phyloP scores from a whole-genome alignment of 2,329 filamentous ascomycete species.

The Hirsutella thompsonii region DNA sequence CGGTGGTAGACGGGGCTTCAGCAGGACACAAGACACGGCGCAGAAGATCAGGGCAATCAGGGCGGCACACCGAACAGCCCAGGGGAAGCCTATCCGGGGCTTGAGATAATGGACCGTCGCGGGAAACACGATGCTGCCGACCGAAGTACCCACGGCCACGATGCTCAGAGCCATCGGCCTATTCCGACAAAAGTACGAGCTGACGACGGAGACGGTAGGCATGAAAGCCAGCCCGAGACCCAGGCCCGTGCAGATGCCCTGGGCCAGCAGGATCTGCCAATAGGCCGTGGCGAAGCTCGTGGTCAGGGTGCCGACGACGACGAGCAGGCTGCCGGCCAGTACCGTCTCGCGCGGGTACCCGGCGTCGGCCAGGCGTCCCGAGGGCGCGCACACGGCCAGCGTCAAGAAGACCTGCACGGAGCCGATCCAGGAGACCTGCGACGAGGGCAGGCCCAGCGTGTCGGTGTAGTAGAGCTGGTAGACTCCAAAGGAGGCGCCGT shows the following conservation, averaged over 20 bases:
- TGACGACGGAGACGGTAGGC: constrained; percentile 45
- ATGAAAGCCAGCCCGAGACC: constrained; percentile 46
- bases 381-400: constrained; percentile 31
- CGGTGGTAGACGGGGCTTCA: constrained; percentile 33
- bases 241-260: constrained; percentile 37
- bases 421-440: constrained; percentile 31
- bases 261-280: constrained; percentile 40
- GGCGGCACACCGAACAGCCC: constrained; percentile 50
- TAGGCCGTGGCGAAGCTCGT: constrained; percentile 31
- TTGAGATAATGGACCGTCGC: constrained; percentile 43
- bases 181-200: constrained; percentile 46
- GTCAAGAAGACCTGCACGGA: constrained; percentile 37
- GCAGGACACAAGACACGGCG: constrained; percentile 21
- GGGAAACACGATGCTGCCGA: constrained; percentile 44
- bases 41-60: constrained; percentile 44
- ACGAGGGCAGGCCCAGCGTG: constrained; percentile 18
- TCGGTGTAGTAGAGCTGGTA: constrained; percentile 39
- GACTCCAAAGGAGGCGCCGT: constrained; percentile 33
- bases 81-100: constrained; percentile 45
- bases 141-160: constrained; percentile 43
- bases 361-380: constrained; percentile 36
- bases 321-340: constrained; percentile 24
- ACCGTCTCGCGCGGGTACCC: constrained; percentile 31
- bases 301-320: constrained; percentile 33
- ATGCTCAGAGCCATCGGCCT: constrained; percentile 47